phyloP scores from a whole-genome alignment of 2,329 filamentous ascomycete species.

The Neonectria coccinea region DNA sequence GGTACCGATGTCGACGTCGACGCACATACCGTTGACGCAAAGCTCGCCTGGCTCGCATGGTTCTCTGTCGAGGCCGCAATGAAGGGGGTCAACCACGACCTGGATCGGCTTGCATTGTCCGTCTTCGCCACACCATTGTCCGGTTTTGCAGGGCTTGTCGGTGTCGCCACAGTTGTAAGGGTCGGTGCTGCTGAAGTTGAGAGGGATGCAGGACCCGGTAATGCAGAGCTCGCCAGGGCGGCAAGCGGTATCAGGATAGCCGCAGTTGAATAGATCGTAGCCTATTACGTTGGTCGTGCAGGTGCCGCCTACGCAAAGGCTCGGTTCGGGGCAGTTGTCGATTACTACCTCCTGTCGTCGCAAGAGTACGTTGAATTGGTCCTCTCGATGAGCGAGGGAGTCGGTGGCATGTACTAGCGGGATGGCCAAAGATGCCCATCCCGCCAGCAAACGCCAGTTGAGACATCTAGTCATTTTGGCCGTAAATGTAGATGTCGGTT shows the following conservation, averaged over 20 bases:
- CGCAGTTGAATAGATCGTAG: slow-evolving; percentile 29
- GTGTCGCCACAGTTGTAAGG: slow-evolving; percentile 18
- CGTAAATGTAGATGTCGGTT: slow-evolving; percentile 10
- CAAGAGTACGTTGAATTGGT: slow-evolving; percentile 26
- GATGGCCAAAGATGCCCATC: slow-evolving; percentile 13
- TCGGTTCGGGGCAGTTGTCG: slow-evolving; percentile 26
- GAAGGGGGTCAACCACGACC: slow-evolving; percentile 24
- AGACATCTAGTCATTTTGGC: slow-evolving; percentile 27
- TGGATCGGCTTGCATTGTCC: slow-evolving; percentile 30
- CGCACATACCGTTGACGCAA: slow-evolving; percentile 29
- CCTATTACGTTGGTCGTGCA: slow-evolving; percentile 29
- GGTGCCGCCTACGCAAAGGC: slow-evolving; percentile 27
- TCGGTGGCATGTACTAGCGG: slow-evolving; percentile 24
- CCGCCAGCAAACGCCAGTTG: slow-evolving; percentile 28
- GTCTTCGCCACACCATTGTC: slow-evolving; percentile 28
- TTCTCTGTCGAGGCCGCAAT: slow-evolving; percentile 18
- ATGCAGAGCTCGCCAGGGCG: slow-evolving; percentile 23
- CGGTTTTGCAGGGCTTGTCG: slow-evolving; percentile 22
- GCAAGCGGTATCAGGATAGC: slow-evolving; percentile 18
- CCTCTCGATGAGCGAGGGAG: slow-evolving; percentile 23
- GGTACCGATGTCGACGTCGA: slow-evolving; percentile 29
- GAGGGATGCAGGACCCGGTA: slow-evolving; percentile 25
- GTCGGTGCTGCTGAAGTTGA: slow-evolving; percentile 30
- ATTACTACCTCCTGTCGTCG: slow-evolving; percentile 24
- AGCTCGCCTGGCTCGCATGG: slow-evolving; percentile 25